Evolutionary conservation across 139 green algal species (phyloP), one percentile per base, ranked within the genome.

Genomic region (Chlamydomonas asymmetrica): DNA sequence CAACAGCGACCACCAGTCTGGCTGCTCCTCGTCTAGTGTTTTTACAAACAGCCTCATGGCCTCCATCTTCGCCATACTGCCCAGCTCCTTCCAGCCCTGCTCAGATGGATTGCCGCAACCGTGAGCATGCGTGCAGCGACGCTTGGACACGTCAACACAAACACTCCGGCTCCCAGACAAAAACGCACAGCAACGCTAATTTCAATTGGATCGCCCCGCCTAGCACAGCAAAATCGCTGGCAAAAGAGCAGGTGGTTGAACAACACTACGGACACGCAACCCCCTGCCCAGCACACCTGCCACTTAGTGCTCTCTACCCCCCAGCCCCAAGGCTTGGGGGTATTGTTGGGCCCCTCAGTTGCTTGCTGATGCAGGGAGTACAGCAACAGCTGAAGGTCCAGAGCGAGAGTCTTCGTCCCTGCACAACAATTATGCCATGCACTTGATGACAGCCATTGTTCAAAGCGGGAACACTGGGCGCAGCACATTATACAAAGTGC

Each of bases 11-110:
- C 56, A 84, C 79, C 78, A 84, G 43, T 84, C 78, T 1, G 78
- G 52, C 78, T 82, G 78, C 73, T 95, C 91, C 61, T 95, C 90
- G 31, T 98, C 95, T 20, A 98, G 65, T 0, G 90, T 89, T n/a
- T 87, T 85, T 3, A 98, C 94, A 54, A 93, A 98, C 32, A 98
- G 88, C 2, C 94, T 82, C 95, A 98, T 98, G 4, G 95, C 95
- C 78, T 98, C 95, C 40, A 94, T 85, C 5, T 75, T 60, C 5
- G 83, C 54, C 91, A 98, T 97, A 56, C 91, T 83, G 2, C 91
- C 93, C 60, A 98, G 86, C 60, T 84, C 80, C 38, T 71, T 82
- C 85, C 85, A 90, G 9, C 66, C 73, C 76, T 85, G 68, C 31
- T 8, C 10, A 35, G 32, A 45, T 34, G 7, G 32, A 13, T 48